Evolutionary conservation across 1,139 yeast species (phyloP).

Genomic region (Saccharomycopsis hybrid): DNA sequence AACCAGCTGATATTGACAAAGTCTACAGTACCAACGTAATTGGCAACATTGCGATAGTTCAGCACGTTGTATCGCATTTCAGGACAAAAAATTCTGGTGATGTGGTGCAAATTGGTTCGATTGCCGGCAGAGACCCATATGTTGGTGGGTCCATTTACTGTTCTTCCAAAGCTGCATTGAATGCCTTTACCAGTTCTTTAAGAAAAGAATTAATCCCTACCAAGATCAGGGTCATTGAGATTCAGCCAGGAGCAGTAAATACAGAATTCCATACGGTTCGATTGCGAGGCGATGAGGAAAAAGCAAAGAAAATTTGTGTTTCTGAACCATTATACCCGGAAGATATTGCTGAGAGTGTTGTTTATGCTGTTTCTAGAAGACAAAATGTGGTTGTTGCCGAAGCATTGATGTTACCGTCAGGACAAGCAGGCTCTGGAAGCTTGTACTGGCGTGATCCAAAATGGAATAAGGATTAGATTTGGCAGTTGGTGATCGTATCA

Average conservation of each 20-base stretch:
- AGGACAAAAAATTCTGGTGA: conserved; percentile 57
- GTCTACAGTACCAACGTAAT: conserved; percentile 71
- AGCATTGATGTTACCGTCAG: conserved; percentile 65
- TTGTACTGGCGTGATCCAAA: conserved; percentile 14
- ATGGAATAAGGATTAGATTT: neutral
- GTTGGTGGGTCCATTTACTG: conserved; percentile 86
- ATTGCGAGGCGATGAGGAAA: conserved; percentile 60
- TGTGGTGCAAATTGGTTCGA: conserved; percentile 76
- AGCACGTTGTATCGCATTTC: conserved; percentile 56
- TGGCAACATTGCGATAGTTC: conserved; percentile 67
- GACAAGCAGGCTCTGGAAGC: conserved; percentile 61
- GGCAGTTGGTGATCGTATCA: too few relatives aligned
- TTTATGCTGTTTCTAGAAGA: conserved; percentile 64
- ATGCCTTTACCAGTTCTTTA: conserved; percentile 67
- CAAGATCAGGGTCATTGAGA: conserved; percentile 69
- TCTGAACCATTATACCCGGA: conserved; percentile 71
- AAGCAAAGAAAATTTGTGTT: conserved; percentile 66
- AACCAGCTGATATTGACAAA: conserved; percentile 47
- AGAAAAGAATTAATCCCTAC: conserved; percentile 75
- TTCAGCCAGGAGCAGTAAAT: conserved; percentile 85
- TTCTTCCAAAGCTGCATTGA: conserved; percentile 80
- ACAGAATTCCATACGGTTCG: conserved; percentile 79
- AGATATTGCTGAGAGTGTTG: conserved; percentile 78
- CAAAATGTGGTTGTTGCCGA: conserved; percentile 76
- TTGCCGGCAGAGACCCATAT: conserved; percentile 84